phyloP scores from a whole-genome alignment of 1,284 basidiomycete species.

The Apiotrichum siamense region DNA sequence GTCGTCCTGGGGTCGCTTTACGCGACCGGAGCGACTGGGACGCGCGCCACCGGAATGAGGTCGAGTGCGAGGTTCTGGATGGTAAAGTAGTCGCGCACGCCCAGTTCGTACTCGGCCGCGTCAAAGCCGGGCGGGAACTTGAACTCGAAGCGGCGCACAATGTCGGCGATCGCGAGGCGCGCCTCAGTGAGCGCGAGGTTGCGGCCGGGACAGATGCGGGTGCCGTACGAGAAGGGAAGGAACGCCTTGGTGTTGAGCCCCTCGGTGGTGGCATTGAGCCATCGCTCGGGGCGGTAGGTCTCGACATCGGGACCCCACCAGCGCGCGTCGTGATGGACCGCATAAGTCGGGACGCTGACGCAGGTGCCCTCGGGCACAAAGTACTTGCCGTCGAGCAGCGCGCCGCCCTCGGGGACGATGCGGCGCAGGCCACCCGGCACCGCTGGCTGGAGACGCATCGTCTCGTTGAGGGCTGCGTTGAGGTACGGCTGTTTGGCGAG shows the following conservation, averaged over 20 bases:
- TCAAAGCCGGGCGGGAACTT: background rate
- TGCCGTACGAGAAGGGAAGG: constrained; percentile 7
- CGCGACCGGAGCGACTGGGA: too few species aligned
- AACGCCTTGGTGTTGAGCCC: constrained; percentile 3
- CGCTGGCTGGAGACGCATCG: constrained; percentile 69
- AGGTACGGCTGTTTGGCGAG: constrained; percentile 53
- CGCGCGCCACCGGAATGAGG: too few species aligned
- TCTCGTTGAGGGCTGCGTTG: constrained; percentile 76
- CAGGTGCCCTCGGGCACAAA: constrained; percentile 15
- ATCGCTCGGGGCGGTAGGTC: constrained; percentile 56
- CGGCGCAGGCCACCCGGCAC: constrained; percentile 70
- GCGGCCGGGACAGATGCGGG: constrained; percentile 5
- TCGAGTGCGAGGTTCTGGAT: too few species aligned
- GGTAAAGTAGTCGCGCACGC: constrained; percentile 8
- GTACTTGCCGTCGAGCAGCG: constrained; percentile 16
- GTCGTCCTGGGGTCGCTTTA: too few species aligned
- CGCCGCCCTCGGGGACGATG: constrained; percentile 52
- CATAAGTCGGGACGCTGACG: constrained; percentile 20
- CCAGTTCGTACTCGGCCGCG: constrained; percentile 1
- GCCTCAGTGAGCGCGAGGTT: constrained; percentile 7
- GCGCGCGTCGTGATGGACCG: constrained; percentile 52
- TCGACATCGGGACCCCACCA: constrained; percentile 57
- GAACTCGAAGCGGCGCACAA: constrained; percentile 4
- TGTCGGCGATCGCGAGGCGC: constrained; percentile 1
- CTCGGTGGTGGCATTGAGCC: too few species aligned